Evolutionary conservation across 2,329 filamentous ascomycete genomes (phyloP), one percentile per base, ranked within the genome.

Genomic region (Diaporthe batatas): DNA sequence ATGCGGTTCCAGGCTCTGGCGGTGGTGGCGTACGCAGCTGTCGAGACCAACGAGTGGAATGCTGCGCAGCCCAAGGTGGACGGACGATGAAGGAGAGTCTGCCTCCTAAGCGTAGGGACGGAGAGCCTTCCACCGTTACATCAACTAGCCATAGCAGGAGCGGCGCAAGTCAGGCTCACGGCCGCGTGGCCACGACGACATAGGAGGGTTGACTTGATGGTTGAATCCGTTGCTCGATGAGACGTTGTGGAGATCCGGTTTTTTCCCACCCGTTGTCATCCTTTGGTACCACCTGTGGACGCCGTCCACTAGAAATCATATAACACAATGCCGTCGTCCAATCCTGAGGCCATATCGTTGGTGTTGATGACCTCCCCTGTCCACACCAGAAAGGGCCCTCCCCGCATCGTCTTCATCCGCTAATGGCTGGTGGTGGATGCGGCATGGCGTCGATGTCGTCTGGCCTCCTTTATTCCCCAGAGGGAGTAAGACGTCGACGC

Each of bases 381-480:
- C 32, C 47, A 67, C 53, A 59, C 55, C 51, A 36, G 44, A 34
- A 44, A 18, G 44, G 53, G 53, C 21, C 14, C 5, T 36, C 53
- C 70, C 62, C 70, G 39, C 36, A 57, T 68, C 32, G 49, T 51
- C 44, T 44, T 65, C 57, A 67, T 65, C 51, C 51, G 49, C 59
- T 34, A 62, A 29, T 21, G 18, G 44, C 29, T 47, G 54, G n/a
- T 29, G 32, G 51, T 32, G 59, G 32, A 23, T 62, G 53, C 44
- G n/a, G 25, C 32, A 49, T 49, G 51, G 64, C 44, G 53, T 65
- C 8, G 18, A 36, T 62, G 72, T 62, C 72, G 58, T 71, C 72
- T 71, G 72, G 68, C 57, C 59, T 58, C n/a, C 44, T 62, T 34
- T 29, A 6, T 44, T 14, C 21, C 29, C 39, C 14, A 23, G 25